Base-by-base conservation (phyloP, 2,329 filamentous ascomycete species). In the Pseudogymnoascus sp. region DNA sequence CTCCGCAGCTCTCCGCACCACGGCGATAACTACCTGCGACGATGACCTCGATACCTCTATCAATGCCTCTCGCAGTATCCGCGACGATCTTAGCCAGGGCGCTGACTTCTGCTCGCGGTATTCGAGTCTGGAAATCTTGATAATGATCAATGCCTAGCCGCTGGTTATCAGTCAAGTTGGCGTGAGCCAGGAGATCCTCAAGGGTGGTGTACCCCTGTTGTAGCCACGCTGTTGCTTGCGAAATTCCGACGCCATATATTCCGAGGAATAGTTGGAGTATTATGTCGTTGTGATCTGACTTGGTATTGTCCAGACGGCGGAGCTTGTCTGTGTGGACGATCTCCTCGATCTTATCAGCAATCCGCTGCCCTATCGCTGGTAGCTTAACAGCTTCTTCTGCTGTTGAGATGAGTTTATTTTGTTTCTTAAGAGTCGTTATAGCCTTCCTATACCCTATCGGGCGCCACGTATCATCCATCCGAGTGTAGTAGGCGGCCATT, bases 331-430 rank as follows among this genome's bases (percentile, higher is more conserved):
- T 96, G 40, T 81, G 80, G 1, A 86, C 90, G 47, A 97, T 96
- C 72, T 97, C 93, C 70, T 95, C 90, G 67, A 97, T 95, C 74
- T 96, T 96, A 26, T 83, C 79, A 0, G 92, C 92, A 1, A 97
- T 77, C 1, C 90, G 83, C 10, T 79, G 70, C 6, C 93, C 93
- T 37, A 97, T 86, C 64, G 81, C 83, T 0, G 86, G 85, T 0
- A 97, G 79, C 1, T 76, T 74, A 10, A 81, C 76, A 0, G 93
- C 93, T 73, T 96, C 82, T 60, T 86, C 81, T 64, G 83, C 86
- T 0, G 88, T 93, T 3, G 75, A 78, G 64, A 97, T 83, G 71
- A 85, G 87, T 18, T 70, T 71, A 0, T 77, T 72, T 66, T 93
- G 88, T 59, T 84, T 86, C 51, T 85, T 85, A 11, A 97, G 79